Base-by-base conservation (phyloP, 2,329 filamentous ascomycete species). In the Colletotrichum siamense region DNA sequence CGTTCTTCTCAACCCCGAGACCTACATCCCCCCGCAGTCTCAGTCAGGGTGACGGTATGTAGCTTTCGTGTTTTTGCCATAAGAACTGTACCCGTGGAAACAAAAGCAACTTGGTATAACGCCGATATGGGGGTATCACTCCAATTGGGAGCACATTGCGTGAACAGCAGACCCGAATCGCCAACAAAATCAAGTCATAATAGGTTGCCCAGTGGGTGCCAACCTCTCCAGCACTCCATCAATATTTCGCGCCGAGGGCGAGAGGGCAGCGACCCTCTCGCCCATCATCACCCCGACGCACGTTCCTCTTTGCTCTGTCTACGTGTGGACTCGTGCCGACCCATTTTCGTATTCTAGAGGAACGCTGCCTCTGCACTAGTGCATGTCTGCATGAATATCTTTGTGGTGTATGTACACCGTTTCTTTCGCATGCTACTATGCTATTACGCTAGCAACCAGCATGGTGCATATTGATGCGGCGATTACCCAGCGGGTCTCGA, bases 111-210 rank as follows among this genome's bases (percentile, higher is more conserved):
- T 32, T 69, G 18, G 52, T 61, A 61, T 34, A 69, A 69, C 52
- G 57, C 59, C 61, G 28, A 49, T 32, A 52, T 72, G 39, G 57
- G 71, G 71, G 71, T 73, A 73, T 69, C 64, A 73, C 71, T 73
- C 71, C 65, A 69, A 69, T 28, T 52, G 49, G 71, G 71, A 73
- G 65, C 49, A 69, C 65, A 63, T 32, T 32, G 34, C 24, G 30
- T 30, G 36, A 64, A 71, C n/a, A 62, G 26, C 69, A 52, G 61
- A 49, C 36, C 34, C 13, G n/a, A 24, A 64, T 39, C 69, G 69
- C 69, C 36, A 44, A 49, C 24, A 32, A 32, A 64, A 71, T 39
- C 36, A 30, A 30, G n/a, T 61, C 34, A 61, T 39, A 49, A 36
- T n/a, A 52, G 26, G 32, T 44, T 57, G 13, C 28, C 44, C 22